A percentile compares a stretch with the other conserved stretches of the same genome.
Evolutionary conservation across 768 basidiomycete species (phyloP).

Genomic region (Boletus tylopilopsis): DNA sequence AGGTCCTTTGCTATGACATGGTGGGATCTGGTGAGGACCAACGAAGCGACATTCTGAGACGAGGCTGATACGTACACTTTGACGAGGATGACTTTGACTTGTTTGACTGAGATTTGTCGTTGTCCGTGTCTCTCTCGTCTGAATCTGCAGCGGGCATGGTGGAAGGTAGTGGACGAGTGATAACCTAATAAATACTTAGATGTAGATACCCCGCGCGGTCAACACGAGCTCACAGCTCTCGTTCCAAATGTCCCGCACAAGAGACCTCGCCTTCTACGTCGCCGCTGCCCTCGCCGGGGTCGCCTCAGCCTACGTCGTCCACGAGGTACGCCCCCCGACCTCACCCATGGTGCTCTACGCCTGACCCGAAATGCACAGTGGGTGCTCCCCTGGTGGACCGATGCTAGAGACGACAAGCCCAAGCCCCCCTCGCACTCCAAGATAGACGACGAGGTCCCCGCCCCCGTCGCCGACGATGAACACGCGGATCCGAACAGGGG

Average conservation of each 20-base stretch:
- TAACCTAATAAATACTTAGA: too few species aligned
- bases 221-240: neutral
- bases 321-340: slow-evolving; percentile 8
- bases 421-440: too few species aligned
- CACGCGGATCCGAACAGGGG: neutral
- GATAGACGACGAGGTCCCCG: neutral
- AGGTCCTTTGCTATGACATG: slow-evolving; percentile 70
- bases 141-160: slow-evolving; percentile 21
- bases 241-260: too few species aligned
- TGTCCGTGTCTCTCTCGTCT: slow-evolving; percentile 24
- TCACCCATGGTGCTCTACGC: neutral
- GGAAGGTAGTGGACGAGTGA: neutral
- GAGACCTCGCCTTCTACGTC: slow-evolving; percentile 2
- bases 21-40: neutral
- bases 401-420: neutral
- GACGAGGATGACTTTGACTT: slow-evolving; percentile 30
- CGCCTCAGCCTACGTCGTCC: slow-evolving; percentile 19
- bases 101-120: slow-evolving; percentile 10
- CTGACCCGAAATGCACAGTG: slow-evolving; percentile 7
- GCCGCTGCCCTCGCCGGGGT: slow-evolving; percentile 16
- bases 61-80: slow-evolving; percentile 25
- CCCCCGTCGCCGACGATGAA: neutral
- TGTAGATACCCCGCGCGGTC: neutral
- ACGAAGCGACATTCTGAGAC: neutral
- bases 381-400: slow-evolving; percentile 3